Percentiles rank a stretch among this genome's conserved stretches.
Conservation (phyloP, 2,329 filamentous ascomycete species). For the Aureobasidium subglaciale region DNA sequence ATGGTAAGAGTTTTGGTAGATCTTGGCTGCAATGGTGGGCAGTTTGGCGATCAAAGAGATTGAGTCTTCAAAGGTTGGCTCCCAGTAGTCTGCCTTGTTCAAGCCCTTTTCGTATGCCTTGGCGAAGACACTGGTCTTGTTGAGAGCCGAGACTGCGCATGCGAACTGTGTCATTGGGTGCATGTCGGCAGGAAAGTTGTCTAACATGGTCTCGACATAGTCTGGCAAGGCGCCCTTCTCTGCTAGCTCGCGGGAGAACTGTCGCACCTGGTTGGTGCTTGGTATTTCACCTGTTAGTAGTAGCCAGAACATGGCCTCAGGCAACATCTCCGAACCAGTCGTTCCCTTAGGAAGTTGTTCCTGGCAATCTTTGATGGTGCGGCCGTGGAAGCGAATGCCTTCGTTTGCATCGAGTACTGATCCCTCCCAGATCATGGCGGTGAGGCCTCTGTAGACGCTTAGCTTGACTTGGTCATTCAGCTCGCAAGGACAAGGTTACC, state of each 20-base stretch:
- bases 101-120: constrained; percentile 86
- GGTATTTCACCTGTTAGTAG: constrained; percentile 90
- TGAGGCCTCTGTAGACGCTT: constrained; percentile 57
- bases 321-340: constrained; percentile 91
- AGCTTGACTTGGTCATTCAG: not conserved
- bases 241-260: constrained; percentile 77
- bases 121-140: constrained; percentile 89
- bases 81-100: constrained; percentile 97
- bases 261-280: constrained; percentile 70
- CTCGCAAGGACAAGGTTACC: constrained; percentile 35
- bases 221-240: constrained; percentile 75
- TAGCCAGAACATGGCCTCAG: constrained; percentile 99
- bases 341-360: constrained; percentile 82
- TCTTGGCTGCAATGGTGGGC: constrained; percentile 91
- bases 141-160: constrained; percentile 90
- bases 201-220: constrained; percentile 81
- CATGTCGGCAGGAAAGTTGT: constrained; percentile 79
- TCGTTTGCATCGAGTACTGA: constrained; percentile 94
- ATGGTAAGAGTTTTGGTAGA: constrained; percentile 86
- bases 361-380: constrained; percentile 97
- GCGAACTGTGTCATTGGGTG: constrained; percentile 99
- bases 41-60: constrained; percentile 94
- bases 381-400: constrained; percentile 96
- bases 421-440: constrained; percentile 98
- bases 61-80: constrained; percentile 91